phyloP scores from a whole-genome alignment of 495 filamentous ascomycete species.

The Letharia lupina region DNA sequence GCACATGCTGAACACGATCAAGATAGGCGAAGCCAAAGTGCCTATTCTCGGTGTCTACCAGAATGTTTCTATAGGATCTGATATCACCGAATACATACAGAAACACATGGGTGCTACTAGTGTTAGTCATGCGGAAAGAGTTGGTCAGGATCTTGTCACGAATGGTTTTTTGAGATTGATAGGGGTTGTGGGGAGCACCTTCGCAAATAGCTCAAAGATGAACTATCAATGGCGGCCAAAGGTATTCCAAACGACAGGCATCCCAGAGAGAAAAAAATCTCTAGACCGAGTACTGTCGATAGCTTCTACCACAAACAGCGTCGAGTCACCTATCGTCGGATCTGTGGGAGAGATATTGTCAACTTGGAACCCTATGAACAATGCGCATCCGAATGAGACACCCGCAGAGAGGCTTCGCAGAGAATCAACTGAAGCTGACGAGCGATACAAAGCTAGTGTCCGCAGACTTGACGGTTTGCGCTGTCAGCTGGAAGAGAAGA shows the following conservation, averaged over 20 bases:
- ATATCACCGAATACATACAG: slow-evolving; percentile 93
- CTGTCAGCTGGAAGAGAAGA: slow-evolving; percentile 89
- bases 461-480: slow-evolving; percentile 79
- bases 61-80: slow-evolving; percentile 80
- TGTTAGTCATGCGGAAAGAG: slow-evolving; percentile 80
- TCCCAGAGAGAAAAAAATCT: slow-evolving; percentile 76
- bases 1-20: slow-evolving; percentile 82
- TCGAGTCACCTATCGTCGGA: slow-evolving; percentile 64
- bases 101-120: slow-evolving; percentile 74
- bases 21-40: slow-evolving; percentile 82
- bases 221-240: slow-evolving; percentile 95
- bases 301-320: slow-evolving; percentile 43
- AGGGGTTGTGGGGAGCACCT: slow-evolving; percentile 88
- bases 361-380: slow-evolving; percentile 87
- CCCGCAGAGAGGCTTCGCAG: slow-evolving; percentile 75
- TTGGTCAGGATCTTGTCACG: slow-evolving; percentile 85
- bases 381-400: slow-evolving; percentile 83
- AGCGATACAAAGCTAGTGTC: slow-evolving; percentile 81
- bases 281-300: slow-evolving; percentile 63
- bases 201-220: slow-evolving; percentile 95
- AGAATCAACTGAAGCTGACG: slow-evolving; percentile 85
- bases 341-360: slow-evolving; percentile 80
- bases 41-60: slow-evolving; percentile 90
- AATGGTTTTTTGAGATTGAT: slow-evolving; percentile 84
- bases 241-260: slow-evolving; percentile 76